Evolutionary conservation across 2,329 filamentous ascomycete genomes (phyloP).

Genomic region (Xylaria hypoxylon): DNA sequence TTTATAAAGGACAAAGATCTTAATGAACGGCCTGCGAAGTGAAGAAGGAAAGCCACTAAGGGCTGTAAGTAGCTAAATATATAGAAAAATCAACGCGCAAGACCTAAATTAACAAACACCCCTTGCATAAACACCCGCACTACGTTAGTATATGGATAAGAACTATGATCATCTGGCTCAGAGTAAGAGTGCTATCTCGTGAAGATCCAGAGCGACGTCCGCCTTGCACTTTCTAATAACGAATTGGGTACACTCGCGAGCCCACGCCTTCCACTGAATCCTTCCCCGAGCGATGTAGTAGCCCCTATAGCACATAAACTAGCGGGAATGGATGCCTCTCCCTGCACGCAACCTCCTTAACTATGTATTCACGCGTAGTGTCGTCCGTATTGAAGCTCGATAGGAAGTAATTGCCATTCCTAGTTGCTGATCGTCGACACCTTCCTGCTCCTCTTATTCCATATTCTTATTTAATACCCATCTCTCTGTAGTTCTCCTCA

Average conservation of each 20-base stretch:
- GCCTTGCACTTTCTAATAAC: slow-evolving; percentile 11
- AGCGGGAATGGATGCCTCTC: neutral
- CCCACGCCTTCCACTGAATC: no score
- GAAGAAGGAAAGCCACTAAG: no score
- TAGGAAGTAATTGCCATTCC: slow-evolving; percentile 9
- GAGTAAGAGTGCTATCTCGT: no score
- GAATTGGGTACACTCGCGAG: slow-evolving; percentile 7
- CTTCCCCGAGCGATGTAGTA: slow-evolving; percentile 6
- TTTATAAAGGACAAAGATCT: no score
- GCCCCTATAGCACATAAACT: slow-evolving; percentile 17
- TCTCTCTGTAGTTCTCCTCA: slow-evolving; percentile 4
- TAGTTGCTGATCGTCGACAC: slow-evolving; percentile 8
- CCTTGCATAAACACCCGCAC: no score
- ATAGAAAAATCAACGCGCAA: no score
- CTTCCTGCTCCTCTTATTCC: slow-evolving; percentile 10
- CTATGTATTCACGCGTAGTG: slow-evolving; percentile 1
- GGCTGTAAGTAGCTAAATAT: no score
- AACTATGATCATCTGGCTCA: no score
- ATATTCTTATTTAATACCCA: slow-evolving; percentile 1
- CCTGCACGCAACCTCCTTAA: slow-evolving; percentile 1
- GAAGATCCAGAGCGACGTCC: slow-evolving; percentile 4
- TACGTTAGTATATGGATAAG: no score
- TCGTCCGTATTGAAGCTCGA: slow-evolving; percentile 14
- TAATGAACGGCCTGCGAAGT: no score
- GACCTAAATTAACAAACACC: no score